phyloP scores from a whole-genome alignment of 2,329 filamentous ascomycete species.

The Trichoderma gracile region DNA sequence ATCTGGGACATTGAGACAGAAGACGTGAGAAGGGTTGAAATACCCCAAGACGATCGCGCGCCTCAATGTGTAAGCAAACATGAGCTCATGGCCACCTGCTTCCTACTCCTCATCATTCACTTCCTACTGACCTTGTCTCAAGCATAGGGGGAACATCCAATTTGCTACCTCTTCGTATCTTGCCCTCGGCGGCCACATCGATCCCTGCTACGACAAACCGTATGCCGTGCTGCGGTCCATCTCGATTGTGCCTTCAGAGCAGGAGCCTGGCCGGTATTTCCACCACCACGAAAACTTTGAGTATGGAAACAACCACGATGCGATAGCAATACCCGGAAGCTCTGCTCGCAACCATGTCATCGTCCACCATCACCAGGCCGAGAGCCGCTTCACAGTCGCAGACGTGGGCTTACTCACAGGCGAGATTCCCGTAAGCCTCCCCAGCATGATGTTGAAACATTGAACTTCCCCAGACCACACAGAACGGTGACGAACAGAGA shows the following conservation, averaged over 20 bases:
- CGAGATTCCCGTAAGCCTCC: conserved; percentile 10
- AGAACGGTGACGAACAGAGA: background rate
- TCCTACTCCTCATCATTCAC: background rate
- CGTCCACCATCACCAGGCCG: conserved; percentile 6
- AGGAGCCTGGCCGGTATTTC: background rate
- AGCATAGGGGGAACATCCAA: conserved; percentile 12
- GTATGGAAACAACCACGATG: background rate
- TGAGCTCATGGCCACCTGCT: background rate
- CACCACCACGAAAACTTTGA: conserved; percentile 13
- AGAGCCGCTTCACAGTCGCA: conserved; percentile 12
- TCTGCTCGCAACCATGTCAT: background rate
- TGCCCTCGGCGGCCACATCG: conserved; percentile 12
- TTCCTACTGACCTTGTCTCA: background rate
- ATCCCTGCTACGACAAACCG: background rate
- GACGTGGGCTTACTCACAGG: conserved; percentile 18
- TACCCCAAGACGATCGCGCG: conserved; percentile 14
- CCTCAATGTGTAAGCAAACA: conserved; percentile 18
- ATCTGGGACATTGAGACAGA: conserved; percentile 11
- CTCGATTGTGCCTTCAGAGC: background rate
- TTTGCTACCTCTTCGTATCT: background rate
- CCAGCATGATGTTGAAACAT: too few relatives aligned
- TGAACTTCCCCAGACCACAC: too few relatives aligned
- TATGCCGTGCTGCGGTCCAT: conserved; percentile 1
- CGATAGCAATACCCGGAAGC: conserved; percentile 12
- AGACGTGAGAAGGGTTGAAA: background rate